Conservation (phyloP, 202 grass and related monocot species). For the Elaeis oleifera region DNA sequence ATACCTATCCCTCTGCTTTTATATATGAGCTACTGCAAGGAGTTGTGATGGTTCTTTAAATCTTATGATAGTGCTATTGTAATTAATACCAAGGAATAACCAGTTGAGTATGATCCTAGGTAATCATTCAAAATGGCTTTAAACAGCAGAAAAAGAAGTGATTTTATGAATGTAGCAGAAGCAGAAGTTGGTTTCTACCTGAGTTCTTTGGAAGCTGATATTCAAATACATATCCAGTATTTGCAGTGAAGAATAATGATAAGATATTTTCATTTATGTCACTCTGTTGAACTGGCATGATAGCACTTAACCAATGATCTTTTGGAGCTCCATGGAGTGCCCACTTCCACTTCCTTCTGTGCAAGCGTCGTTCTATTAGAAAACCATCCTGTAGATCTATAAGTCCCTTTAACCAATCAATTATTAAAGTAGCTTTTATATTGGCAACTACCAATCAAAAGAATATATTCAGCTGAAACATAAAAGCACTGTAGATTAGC, state of each 20-base stretch:
- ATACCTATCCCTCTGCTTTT: too few species aligned
- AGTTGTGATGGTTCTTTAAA: too few species aligned
- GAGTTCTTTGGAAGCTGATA: slow-evolving; percentile 54
- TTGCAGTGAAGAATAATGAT: slow-evolving; percentile 63
- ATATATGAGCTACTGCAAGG: too few species aligned
- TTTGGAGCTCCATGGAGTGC: slow-evolving; percentile 62
- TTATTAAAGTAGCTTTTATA: not conserved
- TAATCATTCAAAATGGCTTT: too few species aligned
- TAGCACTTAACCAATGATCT: slow-evolving; percentile 53
- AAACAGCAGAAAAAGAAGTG: not conserved
- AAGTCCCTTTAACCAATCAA: slow-evolving; percentile 41
- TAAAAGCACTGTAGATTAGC: too few species aligned
- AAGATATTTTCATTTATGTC: slow-evolving; percentile 34
- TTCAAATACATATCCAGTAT: slow-evolving; percentile 64
- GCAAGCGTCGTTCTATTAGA: slow-evolving; percentile 86
- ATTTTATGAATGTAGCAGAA: not conserved
- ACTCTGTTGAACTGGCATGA: slow-evolving; percentile 62
- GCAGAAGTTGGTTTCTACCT: slow-evolving; percentile 31
- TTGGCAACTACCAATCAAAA: too few species aligned
- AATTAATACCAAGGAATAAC: too few species aligned
- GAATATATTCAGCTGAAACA: too few species aligned
- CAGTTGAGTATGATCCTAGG: too few species aligned
- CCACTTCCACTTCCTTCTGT: slow-evolving; percentile 99
- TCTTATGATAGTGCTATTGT: too few species aligned
- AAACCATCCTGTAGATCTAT: slow-evolving; percentile 96